These are phyloP conservation scores for Penicillium alfredii DNA, from an alignment of 495 filamentous ascomycete genomes.

Conservation along the genomic window DNA sequence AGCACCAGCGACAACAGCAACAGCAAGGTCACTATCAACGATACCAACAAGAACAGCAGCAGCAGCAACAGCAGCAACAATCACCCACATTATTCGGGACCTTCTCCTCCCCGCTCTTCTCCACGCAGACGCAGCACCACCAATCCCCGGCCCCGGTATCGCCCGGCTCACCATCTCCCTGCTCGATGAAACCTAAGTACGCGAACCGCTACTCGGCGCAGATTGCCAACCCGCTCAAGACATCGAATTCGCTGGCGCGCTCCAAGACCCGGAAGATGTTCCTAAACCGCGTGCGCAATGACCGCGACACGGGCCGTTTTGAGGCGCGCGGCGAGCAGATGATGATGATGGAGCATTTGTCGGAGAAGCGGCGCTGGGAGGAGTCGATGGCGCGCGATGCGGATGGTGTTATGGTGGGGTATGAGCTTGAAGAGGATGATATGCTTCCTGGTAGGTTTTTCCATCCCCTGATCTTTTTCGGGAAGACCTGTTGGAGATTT, in stretches of 20 bases:
- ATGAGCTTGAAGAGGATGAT: constrained; percentile 32
- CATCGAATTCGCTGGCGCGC: constrained; percentile 20
- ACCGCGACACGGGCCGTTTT: constrained; percentile 60
- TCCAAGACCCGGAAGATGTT: constrained; percentile 52
- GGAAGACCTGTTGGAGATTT: background rate
- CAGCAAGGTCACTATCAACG: constrained; percentile 7
- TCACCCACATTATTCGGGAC: constrained; percentile 7
- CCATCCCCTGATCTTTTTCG: background rate
- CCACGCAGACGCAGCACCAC: too few relatives aligned
- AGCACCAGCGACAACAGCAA: background rate
- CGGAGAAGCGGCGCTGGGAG: constrained; percentile 47
- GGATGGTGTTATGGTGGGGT: constrained; percentile 17
- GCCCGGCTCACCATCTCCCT: constrained; percentile 9
- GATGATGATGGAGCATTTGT: constrained; percentile 37
- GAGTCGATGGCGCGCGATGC: constrained; percentile 37
- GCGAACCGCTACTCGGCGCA: constrained; percentile 26
- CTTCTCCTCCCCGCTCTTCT: constrained; percentile 4
- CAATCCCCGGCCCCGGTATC: constrained; percentile 5
- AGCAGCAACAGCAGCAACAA: constrained; percentile 3
- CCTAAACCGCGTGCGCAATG: constrained; percentile 67
- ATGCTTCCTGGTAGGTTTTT: constrained; percentile 24
- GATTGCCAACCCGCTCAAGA: constrained; percentile 26
- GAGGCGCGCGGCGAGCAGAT: constrained; percentile 76
- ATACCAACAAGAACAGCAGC: constrained; percentile 4
- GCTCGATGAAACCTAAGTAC: constrained; percentile 17